Base-by-base conservation (phyloP, 2,329 filamentous ascomycete genomes). In the Diaporthe longicolla region DNA sequence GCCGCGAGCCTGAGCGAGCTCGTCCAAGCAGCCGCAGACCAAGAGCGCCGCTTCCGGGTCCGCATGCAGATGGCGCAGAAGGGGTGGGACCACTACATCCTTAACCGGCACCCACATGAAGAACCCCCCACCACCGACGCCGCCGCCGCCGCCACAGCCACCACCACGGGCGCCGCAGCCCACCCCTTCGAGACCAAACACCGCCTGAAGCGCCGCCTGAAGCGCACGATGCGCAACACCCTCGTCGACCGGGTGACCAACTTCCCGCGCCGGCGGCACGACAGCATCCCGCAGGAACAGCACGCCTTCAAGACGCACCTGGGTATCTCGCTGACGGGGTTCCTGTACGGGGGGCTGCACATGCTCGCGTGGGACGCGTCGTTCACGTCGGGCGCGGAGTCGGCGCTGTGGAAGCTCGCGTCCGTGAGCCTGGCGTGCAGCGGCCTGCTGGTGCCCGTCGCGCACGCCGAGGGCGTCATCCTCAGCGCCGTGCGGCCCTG, bases 31-130 rank as follows among this genome's bases (percentile, higher is more conserved):
- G 65, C 54, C 43, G 63, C 71, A 32, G 71, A 70, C 65, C 65
- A 69, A 3, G 71, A 73, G 45, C 71, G 71, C 15, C 65, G 65
- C 19, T 58, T 73, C 59, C 43, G 59, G 6, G 29, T 63, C 13
- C 71, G 71, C n/a, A 73, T 73, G 43, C 71, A 70, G 32, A 57
- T 73, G 2, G 63, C 71, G 1, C 65, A 61, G 26, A 73, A 61
- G 35, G 71, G 71, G 2, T 73, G 71, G 71, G 65, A 73, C 43
- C 65, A 73, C 71, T 73, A 73, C 63, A 45, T 73, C 35, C 71
- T 73, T 0, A 52, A 57, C 57, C 32, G 15, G 5, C 70, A 59
- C 57, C 35, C 29, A 2, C 70, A 48, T 40, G 52, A 69, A 7
- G 55, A 69, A 21, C 11, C 54, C 26, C 1, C n/a, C 19, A 15